These are phyloP conservation scores for Acer yangbiense DNA, from an alignment of 345 rosid genomes.

Conservation along the genomic window DNA sequence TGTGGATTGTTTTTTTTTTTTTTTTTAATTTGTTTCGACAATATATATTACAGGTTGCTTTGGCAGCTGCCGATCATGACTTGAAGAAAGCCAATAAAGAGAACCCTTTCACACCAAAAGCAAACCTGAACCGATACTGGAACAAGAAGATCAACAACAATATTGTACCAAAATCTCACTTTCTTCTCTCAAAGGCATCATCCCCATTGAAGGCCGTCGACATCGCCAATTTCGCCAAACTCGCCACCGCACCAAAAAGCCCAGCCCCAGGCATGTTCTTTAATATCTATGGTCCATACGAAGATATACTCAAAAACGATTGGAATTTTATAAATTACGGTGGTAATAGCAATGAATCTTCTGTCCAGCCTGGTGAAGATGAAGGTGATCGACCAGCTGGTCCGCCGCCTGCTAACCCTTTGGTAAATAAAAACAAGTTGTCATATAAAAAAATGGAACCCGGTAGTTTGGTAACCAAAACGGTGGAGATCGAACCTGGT, in stretches of 20 bases:
- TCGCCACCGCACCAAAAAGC: too few species aligned
- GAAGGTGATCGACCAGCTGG: neutral
- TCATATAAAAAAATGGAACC: too few species aligned
- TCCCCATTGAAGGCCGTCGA: conserved; percentile 71
- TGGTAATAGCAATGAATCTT: neutral
- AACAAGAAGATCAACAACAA: too few species aligned
- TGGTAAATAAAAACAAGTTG: neutral
- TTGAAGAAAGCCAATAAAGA: conserved; percentile 23
- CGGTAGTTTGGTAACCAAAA: too few species aligned
- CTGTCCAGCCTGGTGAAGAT: too few species aligned
- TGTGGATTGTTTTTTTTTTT: neutral
- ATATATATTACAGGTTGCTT: conserved; percentile 41
- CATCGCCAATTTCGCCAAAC: conserved; percentile 16
- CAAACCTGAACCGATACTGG: neutral
- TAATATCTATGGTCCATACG: neutral
- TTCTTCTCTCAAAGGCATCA: conserved; percentile 7
- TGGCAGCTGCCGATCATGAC: conserved; percentile 31
- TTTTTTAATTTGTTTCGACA: neutral
- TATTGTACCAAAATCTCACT: too few species aligned
- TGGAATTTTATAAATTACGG: too few species aligned
- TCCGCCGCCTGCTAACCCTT: neutral
- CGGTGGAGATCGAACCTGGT: neutral
- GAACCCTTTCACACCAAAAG: conserved; percentile 77
- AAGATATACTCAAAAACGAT: neutral
- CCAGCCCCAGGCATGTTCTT: too few species aligned